These are phyloP conservation scores for Hemisphaericaspora xylofermentans DNA, from an alignment of 1,139 yeast genomes.

Conservation along the genomic window DNA sequence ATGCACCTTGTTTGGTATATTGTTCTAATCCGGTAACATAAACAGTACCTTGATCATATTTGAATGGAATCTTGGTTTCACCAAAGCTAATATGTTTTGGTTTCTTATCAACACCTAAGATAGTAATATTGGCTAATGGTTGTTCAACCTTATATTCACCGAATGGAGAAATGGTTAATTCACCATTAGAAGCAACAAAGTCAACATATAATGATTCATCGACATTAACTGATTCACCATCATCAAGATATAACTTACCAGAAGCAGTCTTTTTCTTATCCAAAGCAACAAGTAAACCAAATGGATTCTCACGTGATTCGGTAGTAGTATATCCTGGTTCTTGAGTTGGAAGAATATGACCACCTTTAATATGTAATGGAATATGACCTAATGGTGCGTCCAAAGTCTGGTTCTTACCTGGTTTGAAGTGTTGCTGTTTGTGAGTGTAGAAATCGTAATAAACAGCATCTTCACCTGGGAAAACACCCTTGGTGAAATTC, in stretches of 20 bases:
- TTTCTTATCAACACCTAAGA: constrained; percentile 22
- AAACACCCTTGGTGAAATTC: constrained; percentile 22
- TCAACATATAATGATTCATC: constrained; percentile 20
- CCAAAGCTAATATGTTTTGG: constrained; percentile 22
- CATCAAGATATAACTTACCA: constrained; percentile 25
- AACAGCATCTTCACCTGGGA: constrained; percentile 25
- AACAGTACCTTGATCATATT: constrained; percentile 16
- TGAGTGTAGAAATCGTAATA: constrained; percentile 37
- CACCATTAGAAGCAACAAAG: constrained; percentile 16
- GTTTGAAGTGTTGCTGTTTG: constrained; percentile 19
- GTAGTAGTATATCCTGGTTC: constrained; percentile 30
- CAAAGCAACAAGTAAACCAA: constrained; percentile 28
- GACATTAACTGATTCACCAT: constrained; percentile 25
- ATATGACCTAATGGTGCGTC: constrained; percentile 25
- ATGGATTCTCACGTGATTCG: constrained; percentile 29
- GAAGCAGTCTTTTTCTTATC: constrained; percentile 19
- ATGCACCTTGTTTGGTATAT: constrained; percentile 16
- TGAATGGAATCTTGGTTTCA: constrained; percentile 14
- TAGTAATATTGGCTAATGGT: constrained; percentile 26
- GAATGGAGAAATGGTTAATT: constrained; percentile 17
- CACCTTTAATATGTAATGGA: constrained; percentile 23
- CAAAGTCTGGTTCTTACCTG: constrained; percentile 22
- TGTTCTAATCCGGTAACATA: constrained; percentile 18
- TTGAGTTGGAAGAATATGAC: constrained; percentile 23
- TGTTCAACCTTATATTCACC: constrained; percentile 21